These are phyloP conservation scores for Circinella minor DNA, from an alignment of 371 early-diverging fungal species.

Conservation along the genomic window DNA sequence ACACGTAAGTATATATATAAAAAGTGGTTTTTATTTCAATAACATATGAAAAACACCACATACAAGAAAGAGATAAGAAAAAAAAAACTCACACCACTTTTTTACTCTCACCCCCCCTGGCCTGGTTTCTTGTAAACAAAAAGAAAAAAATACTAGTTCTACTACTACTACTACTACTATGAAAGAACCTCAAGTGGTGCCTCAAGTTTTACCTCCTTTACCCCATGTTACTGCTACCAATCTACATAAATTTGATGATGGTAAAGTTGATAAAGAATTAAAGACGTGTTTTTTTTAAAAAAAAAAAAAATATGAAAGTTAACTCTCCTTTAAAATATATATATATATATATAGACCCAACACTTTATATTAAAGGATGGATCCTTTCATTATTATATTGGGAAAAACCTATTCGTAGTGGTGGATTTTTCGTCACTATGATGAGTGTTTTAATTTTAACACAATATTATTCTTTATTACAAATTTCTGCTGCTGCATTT, in stretches of 20 bases:
- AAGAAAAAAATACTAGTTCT: background rate
- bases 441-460: slow-evolving; percentile 49
- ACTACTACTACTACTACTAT: too few relatives aligned
- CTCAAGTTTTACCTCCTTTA: background rate
- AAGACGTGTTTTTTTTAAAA: background rate
- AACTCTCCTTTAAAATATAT: too few relatives aligned
- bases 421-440: slow-evolving; percentile 32
- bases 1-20: background rate
- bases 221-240: slow-evolving; percentile 15
- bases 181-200: slow-evolving; percentile 1
- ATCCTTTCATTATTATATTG: slow-evolving; percentile 57
- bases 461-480: slow-evolving; percentile 62
- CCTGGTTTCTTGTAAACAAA: too few relatives aligned
- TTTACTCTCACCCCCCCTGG: too few relatives aligned
- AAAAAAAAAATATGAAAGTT: too few relatives aligned
- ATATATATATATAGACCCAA: slow-evolving; percentile 10
- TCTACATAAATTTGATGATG: slow-evolving; percentile 50
- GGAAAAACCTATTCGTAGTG: slow-evolving; percentile 57
- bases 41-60: background rate
- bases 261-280: slow-evolving; percentile 24
- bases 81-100: background rate
- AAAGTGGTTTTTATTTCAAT: background rate
- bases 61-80: background rate
- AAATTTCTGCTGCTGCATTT: slow-evolving; percentile 52
- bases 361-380: slow-evolving; percentile 48